Base-by-base conservation (phyloP, 148 eudicot genomes). In the Silene latifolia region DNA sequence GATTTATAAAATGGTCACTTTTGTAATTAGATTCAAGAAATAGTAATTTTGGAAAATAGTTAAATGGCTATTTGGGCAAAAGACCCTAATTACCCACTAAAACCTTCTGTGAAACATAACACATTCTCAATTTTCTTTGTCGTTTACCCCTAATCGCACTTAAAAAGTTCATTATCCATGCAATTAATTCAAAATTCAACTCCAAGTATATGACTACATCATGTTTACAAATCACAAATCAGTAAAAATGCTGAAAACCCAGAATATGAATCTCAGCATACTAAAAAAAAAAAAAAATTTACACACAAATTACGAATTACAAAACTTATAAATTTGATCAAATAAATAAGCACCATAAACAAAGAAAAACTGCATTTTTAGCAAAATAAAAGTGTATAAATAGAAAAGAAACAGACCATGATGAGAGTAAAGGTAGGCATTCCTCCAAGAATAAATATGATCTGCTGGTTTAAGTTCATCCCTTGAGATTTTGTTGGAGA, bases 381-480 rank as follows among this genome's bases (percentile, higher is more conserved):
- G 69, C 27, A 29, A 47, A 8, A 27, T 13, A 76, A 75, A 65
- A 11, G 63, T 19, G 8, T 1, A 19, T 29, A 57, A 23, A 64
- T 14, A 63, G 53, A 18, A 63, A 35, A 46, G 51, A 72, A 18
- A 74, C 13, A 61, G 2, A 89, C 96, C 96, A 58, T 91, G 93
- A 77, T 91, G 96, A 32, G 93, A 77, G 78, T 87, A 91, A 69
- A 91, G 75, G 67, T 86, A 87, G 42, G 83, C 81, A 67, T 70
- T 76, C 62, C 93, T 79, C 97, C 93, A 91, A 8, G 93, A 82
- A 75, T 91, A 91, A 80, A 89, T 87, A 80, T 91, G 97, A 78
- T 91, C 93, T 58, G 93, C 97, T 0, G 88, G 77, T 51, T 89
- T 86, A 0, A 91, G 63, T 17, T 81, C 73, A 20, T 86, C 87